Percentiles rank a stretch among this genome's conserved stretches.
These are phyloP conservation scores for Paramecium biaurelia DNA, from an alignment of 73 alveolate genomes.

Conservation along the genomic window DNA sequence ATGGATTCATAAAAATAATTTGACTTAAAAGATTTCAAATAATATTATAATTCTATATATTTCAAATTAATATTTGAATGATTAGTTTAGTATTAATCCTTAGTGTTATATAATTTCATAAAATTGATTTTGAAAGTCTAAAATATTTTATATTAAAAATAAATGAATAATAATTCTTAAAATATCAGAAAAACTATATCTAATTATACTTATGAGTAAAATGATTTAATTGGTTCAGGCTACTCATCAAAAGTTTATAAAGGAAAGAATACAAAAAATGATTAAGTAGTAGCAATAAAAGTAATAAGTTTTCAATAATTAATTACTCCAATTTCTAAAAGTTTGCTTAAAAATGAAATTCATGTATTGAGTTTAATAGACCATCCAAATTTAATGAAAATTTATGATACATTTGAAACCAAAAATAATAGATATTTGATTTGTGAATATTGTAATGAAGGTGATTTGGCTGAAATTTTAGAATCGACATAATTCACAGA, in stretches of 20 bases:
- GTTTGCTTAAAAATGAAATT: not conserved
- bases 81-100: not conserved
- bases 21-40: not conserved
- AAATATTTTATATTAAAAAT: not conserved
- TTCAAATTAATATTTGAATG: not conserved
- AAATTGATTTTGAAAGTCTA: not conserved
- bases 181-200: not conserved
- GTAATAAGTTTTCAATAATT: not conserved
- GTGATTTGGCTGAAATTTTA: slow-evolving; percentile 5
- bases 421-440: not conserved
- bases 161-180: not conserved
- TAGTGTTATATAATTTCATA: not conserved
- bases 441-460: not conserved
- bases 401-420: not conserved
- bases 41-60: not conserved
- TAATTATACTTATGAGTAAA: not conserved
- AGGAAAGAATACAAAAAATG: not conserved
- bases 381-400: not conserved
- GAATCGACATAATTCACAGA: not conserved
- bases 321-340: not conserved
- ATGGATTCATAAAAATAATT: slow-evolving; percentile 72
- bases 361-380: not conserved
- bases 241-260: slow-evolving; percentile 16
- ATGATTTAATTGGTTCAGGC: slow-evolving; percentile 22
- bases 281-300: not conserved